These are phyloP conservation scores for Botrytis paeoniae DNA, from an alignment of 2,329 filamentous ascomycete genomes.

Conservation along the genomic window DNA sequence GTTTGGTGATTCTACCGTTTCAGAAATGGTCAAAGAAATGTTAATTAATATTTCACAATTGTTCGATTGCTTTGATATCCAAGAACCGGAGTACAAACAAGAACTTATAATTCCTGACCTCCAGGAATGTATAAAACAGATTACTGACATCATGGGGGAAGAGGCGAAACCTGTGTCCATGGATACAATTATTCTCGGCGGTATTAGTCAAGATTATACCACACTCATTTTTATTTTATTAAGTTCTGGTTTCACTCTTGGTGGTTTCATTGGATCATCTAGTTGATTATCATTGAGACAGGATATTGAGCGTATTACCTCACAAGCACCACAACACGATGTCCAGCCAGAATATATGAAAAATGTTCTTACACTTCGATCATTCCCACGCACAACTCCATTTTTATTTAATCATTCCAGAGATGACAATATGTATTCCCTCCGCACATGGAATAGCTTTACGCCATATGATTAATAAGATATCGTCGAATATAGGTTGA, in stretches of 20 bases:
- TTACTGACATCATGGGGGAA: conserved; percentile 38
- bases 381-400: too few species aligned
- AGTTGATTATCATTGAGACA: conserved; percentile 43
- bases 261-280: conserved; percentile 39
- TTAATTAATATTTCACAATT: conserved; percentile 41
- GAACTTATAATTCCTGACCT: conserved; percentile 45
- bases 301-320: too few species aligned
- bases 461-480: rapidly evolving
- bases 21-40: background rate
- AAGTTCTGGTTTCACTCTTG: rapidly evolving
- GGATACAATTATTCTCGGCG: conserved; percentile 44
- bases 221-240: conserved; percentile 37
- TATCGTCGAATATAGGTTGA: too few species aligned
- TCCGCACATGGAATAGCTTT: too few species aligned
- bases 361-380: rapidly evolving
- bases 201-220: conserved; percentile 48
- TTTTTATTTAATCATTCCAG: rapidly evolving
- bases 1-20: background rate
- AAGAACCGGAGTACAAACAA: conserved; percentile 42
- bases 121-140: conserved; percentile 38
- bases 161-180: conserved; percentile 41
- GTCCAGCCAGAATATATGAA: too few species aligned
- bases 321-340: too few species aligned
- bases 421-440: too few species aligned
- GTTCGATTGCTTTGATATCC: conserved; percentile 50